Evolutionary conservation across 495 filamentous ascomycete species (phyloP), one percentile per base, ranked within the genome.

Genomic region (Penicillium lividum): DNA sequence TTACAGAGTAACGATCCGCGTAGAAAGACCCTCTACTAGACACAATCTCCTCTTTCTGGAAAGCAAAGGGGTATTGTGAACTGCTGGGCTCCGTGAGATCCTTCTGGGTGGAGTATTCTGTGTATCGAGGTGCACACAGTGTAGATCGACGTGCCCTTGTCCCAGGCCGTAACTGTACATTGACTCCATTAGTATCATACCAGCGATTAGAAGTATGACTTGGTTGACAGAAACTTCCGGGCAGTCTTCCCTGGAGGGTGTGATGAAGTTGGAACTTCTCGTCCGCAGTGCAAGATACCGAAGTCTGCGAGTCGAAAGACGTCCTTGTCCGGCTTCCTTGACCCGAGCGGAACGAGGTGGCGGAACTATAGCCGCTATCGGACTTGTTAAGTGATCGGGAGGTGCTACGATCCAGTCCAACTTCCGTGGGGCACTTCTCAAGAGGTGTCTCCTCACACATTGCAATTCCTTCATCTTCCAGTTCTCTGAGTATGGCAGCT

Each of bases 301-400:
- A 73, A 4, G 60, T 38, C 30, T 73, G 68, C 29, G 73, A 75
- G 38, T 68, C 72, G 13, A 69, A 51, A 1, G 71, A 74, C 5
- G 38, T 60, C 31, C 67, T 58, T 8, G 68, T 63, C 13, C 56
- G 62, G 56, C 61, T 69, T 18, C 61, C 64, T 16, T 69, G 69
- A 25, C 66, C 40, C 7, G 70, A 75, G 43, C 63, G 66, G 16
- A 73, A 52, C 5, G 75, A 76, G 9, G 68, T 64, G 8, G 69
- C 72, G 40, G 74, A 77, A 58, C 73, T 77, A 56, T 79, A 77
- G 16, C 76, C 76, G 57, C 76, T 77, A 56, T 79, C 76, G 27
- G 63, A 64, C 51, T 77, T 74, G 52, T 61, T 69, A 44, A 70
- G 65, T 7, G 72, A 73, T 15, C 51, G 62, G n/a, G 68, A 59